Evolutionary conservation across 345 rosid genomes (phyloP).

Genomic region (Lepidium sativum): DNA sequence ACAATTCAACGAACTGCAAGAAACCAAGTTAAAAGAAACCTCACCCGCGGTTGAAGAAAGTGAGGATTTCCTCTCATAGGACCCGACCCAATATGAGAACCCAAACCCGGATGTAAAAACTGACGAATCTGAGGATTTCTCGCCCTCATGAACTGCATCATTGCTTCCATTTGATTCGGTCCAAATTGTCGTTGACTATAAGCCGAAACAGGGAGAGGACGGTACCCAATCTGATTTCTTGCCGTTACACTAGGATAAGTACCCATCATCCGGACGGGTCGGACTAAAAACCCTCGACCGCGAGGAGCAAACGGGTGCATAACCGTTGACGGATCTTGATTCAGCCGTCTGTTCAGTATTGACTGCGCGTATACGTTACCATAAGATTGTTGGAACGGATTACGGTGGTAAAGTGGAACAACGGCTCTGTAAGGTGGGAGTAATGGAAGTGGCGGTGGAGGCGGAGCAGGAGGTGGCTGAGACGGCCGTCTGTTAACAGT

Average conservation of each 20-base stretch:
- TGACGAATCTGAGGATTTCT: slow-evolving; percentile 27
- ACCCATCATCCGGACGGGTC: slow-evolving; percentile 28
- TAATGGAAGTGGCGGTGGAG: neutral
- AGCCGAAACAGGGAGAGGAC: slow-evolving; percentile 21
- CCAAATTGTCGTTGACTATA: slow-evolving; percentile 12
- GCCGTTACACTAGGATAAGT: slow-evolving; percentile 24
- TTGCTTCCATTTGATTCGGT: slow-evolving; percentile 22
- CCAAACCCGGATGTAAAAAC: slow-evolving; percentile 11
- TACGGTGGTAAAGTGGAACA: slow-evolving; percentile 8
- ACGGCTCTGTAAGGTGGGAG: slow-evolving; percentile 2
- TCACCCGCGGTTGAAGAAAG: slow-evolving; percentile 35
- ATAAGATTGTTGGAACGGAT: slow-evolving; percentile 20
- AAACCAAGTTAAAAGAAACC: too few species aligned
- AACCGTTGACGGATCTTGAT: slow-evolving; percentile 21
- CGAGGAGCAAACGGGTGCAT: slow-evolving; percentile 57
- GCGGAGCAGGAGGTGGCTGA: slow-evolving; percentile 3
- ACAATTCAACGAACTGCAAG: neutral
- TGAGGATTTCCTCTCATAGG: slow-evolving; percentile 41
- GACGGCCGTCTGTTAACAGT: neutral
- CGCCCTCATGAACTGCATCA: slow-evolving; percentile 26
- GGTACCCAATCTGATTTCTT: slow-evolving; percentile 24
- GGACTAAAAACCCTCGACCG: slow-evolving; percentile 57
- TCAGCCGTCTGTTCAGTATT: slow-evolving; percentile 3
- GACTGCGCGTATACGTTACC: slow-evolving; percentile 5
- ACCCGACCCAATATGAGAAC: slow-evolving; percentile 17